Evolutionary conservation across 371 early-diverging fungal species (phyloP), one percentile per base, ranked within the genome.

Genomic region (Thermomucor indicae-seudaticae): DNA sequence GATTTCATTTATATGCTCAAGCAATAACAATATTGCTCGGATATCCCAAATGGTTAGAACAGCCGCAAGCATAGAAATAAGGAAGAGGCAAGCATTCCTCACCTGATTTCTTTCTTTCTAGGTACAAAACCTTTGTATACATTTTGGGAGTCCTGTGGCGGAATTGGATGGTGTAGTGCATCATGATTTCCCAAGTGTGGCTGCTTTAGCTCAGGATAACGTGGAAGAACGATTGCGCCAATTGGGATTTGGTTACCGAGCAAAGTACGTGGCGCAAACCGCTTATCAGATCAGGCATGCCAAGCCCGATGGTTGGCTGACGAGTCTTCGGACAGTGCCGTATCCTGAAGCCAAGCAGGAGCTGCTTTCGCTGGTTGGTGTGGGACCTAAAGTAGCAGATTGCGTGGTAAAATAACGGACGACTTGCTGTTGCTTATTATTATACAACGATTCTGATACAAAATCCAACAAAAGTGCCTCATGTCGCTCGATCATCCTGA

Each of bases 381-480:
- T 92, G 2, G 85, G 86, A 0, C 91, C 93, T 3, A 99, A 99
- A 65, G 98, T 99, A 4, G 97, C 98, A 2, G 99, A 99, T 66
- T 99, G 99, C 60, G 85, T 99, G 50, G 88, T 85, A 83, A 47
- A 46, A 42, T 43, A 22, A 47, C 28, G n/a, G 22, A 41, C 32
- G 5, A 27, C 29, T 22, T 44, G 3, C 24, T 22, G n/a, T 41
- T 7, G 24, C 6, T 45, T 45, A 4, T 43, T 2, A 16, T 16
- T 20, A 32, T 32, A 14, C 32, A 32, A 32, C 14, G 10, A 7
- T 32, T 32, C 14, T 32, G 32, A 7, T 32, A 14, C 7, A 32
- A 32, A 10, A 32, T 32, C 6, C 41, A n/a, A n/a, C 10, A 10
- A 47, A 49, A 83, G 78, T 86, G 87, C 42, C 62, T 91, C 24